Evolutionary conservation across 352 stramenopile species (phyloP).

Genomic region (Pythium aquatile): DNA sequence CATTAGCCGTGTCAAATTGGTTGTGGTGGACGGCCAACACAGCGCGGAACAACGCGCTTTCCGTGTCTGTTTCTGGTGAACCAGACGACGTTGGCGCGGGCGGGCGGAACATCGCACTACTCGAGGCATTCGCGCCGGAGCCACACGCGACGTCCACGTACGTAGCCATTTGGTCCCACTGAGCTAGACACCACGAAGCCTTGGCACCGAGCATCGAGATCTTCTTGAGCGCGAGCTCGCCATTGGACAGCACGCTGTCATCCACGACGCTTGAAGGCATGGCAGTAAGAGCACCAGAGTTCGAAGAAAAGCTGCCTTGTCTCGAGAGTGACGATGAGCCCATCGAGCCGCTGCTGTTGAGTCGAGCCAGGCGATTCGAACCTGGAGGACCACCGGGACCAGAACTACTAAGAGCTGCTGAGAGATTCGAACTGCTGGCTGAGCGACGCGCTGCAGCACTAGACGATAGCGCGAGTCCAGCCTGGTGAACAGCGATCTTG

Average conservation of each 20-base stretch:
- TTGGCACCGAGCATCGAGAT: slow-evolving; percentile 81
- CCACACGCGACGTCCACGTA: slow-evolving; percentile 64
- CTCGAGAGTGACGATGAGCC: slow-evolving; percentile 22
- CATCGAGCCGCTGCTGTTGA: slow-evolving; percentile 10
- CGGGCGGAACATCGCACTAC: slow-evolving; percentile 1
- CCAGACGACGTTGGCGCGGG: neutral
- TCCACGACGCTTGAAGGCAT: slow-evolving; percentile 3
- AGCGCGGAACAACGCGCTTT: slow-evolving; percentile 65
- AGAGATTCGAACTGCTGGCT: slow-evolving; percentile 5
- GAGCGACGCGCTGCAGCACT: slow-evolving; percentile 11
- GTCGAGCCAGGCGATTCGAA: neutral
- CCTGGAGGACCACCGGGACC: no score
- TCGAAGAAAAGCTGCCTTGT: slow-evolving; percentile 25
- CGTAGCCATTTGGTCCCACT: slow-evolving; percentile 82
- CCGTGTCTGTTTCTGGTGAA: slow-evolving; percentile 21
- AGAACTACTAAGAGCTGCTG: neutral
- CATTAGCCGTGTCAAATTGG: slow-evolving; percentile 90
- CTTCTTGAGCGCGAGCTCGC: slow-evolving; percentile 49
- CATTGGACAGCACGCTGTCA: slow-evolving; percentile 26
- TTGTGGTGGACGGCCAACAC: slow-evolving; percentile 93
- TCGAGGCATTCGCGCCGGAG: slow-evolving; percentile 14
- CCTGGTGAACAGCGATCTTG: slow-evolving; percentile 4
- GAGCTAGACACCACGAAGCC: slow-evolving; percentile 80
- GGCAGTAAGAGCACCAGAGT: slow-evolving; percentile 1
- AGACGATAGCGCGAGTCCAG: neutral